A percentile compares a stretch with the other conserved stretches of the same genome.
Evolutionary conservation across 495 filamentous ascomycete species (phyloP).

Genomic region (Saxispiralis lemnorum): DNA sequence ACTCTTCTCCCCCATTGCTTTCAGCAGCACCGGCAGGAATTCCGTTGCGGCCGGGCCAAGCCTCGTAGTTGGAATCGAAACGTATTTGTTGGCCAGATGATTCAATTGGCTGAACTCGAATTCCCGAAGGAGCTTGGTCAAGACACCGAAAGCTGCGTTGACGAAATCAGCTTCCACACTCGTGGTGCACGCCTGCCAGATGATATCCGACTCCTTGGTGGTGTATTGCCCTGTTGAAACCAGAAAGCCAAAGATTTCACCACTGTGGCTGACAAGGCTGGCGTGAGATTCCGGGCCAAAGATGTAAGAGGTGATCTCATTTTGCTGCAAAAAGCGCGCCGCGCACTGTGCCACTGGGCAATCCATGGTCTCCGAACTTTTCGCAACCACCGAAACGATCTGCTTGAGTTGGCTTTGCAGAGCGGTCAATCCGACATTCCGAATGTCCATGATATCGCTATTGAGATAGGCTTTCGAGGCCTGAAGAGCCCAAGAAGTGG

Average conservation of each 20-base stretch:
- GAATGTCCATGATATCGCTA: conserved; percentile 74
- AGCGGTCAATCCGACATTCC: conserved; percentile 49
- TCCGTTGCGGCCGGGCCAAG: conserved; percentile 38
- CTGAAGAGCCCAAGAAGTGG: conserved; percentile 51
- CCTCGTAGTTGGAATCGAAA: conserved; percentile 44
- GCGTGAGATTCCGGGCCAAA: conserved; percentile 83
- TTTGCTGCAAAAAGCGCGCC: conserved; percentile 46
- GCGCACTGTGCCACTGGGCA: conserved; percentile 45
- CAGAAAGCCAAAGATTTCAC: conserved; percentile 75
- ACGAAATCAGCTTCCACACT: conserved; percentile 75
- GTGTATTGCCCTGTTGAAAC: conserved; percentile 64
- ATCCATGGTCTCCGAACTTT: conserved; percentile 29
- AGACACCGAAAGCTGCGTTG: conserved; percentile 60
- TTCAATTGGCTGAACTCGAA: conserved; percentile 38
- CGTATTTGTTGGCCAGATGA: conserved; percentile 59
- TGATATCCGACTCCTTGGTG: conserved; percentile 50
- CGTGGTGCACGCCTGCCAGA: conserved; percentile 70
- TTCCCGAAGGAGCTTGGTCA: conserved; percentile 44
- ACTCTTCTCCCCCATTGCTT: conserved; percentile 12
- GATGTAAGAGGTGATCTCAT: conserved; percentile 63
- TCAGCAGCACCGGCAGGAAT: conserved; percentile 11
- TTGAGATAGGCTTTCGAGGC: conserved; percentile 28
- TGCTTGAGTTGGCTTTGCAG: conserved; percentile 57
- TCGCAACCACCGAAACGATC: too few species aligned
- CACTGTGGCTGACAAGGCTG: conserved; percentile 63